Conservation (phyloP, 2,329 filamentous ascomycete genomes). For the Curvularia hawaiiensis region DNA sequence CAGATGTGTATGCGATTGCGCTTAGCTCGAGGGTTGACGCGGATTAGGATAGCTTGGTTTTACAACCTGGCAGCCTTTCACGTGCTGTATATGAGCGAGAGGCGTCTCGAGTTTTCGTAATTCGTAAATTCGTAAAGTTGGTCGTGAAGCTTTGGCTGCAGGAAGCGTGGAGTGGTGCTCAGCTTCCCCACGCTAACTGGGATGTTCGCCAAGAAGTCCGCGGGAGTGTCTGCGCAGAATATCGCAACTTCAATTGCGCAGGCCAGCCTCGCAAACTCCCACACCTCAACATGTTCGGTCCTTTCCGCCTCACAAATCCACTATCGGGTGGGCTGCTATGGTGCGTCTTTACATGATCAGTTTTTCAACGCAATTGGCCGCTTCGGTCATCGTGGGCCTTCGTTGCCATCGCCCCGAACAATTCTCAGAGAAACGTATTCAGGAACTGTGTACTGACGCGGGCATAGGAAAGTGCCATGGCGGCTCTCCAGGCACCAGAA, state of each 20-base stretch:
- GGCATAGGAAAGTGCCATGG: constrained; percentile 90
- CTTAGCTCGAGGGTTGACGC: background rate
- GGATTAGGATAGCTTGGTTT: background rate
- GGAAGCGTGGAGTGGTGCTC: constrained; percentile 3
- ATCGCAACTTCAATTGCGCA: constrained; percentile 20
- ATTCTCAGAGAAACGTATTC: constrained; percentile 14
- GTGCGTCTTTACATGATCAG: constrained; percentile 23
- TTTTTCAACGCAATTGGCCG: background rate
- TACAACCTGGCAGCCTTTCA: background rate
- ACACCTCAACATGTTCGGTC: constrained; percentile 46
- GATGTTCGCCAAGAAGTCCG: constrained; percentile 39
- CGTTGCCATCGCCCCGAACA: background rate
- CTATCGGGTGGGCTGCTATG: constrained; percentile 48
- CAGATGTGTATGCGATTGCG: background rate
- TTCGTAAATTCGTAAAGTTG: constrained; percentile 4
- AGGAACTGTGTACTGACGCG: background rate
- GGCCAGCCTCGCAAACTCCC: constrained; percentile 17
- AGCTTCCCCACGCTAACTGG: constrained; percentile 34
- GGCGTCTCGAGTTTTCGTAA: background rate
- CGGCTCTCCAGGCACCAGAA: constrained; percentile 76
- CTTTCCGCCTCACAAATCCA: constrained; percentile 48
- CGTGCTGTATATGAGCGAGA: background rate
- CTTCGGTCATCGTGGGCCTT: background rate
- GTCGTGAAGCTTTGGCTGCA: background rate
- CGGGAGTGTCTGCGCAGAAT: constrained; percentile 36